Conservation (phyloP, 768 basidiomycete species). For the Trametes maxima region DNA sequence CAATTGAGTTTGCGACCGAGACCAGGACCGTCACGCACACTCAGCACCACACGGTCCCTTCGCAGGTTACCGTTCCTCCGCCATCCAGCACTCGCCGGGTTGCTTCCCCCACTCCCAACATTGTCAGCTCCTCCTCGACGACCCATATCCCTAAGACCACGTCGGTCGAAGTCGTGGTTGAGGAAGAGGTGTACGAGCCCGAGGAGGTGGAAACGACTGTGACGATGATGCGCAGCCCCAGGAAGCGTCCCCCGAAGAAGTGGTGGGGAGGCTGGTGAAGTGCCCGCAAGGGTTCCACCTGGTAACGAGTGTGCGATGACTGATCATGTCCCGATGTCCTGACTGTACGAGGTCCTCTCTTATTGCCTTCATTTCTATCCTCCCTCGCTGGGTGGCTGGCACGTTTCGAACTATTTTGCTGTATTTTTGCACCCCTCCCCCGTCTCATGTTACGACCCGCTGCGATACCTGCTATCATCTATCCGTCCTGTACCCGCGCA, state of each 20-base stretch:
- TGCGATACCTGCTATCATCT: conserved; percentile 30
- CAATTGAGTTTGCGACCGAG: conserved; percentile 53
- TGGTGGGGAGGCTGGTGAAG: conserved; percentile 35
- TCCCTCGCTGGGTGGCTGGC: conserved; percentile 35
- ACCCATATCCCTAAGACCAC: conserved; percentile 70
- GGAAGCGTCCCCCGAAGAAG: conserved; percentile 29
- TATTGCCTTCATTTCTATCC: conserved; percentile 34
- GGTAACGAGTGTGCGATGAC: conserved; percentile 33
- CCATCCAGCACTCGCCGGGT: conserved; percentile 80
- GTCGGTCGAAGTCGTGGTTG: conserved; percentile 61
- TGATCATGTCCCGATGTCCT: conserved; percentile 21
- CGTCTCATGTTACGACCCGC: conserved; percentile 32
- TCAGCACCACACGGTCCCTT: conserved; percentile 36
- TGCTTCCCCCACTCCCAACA: conserved; percentile 71
- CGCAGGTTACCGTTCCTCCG: conserved; percentile 62
- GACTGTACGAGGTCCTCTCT: conserved; percentile 33
- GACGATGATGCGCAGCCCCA: conserved; percentile 20
- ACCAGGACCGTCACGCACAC: conserved; percentile 49
- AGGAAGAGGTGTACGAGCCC: conserved; percentile 54
- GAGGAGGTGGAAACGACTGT: conserved; percentile 39
- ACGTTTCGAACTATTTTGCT: conserved; percentile 20
- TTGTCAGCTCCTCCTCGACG: conserved; percentile 56
- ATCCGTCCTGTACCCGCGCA: conserved; percentile 4
- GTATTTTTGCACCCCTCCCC: conserved; percentile 28
- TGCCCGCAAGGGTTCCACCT: not conserved